phyloP scores from a whole-genome alignment of 2,329 filamentous ascomycete genomes.

The Cladophialophora chaetospira region DNA sequence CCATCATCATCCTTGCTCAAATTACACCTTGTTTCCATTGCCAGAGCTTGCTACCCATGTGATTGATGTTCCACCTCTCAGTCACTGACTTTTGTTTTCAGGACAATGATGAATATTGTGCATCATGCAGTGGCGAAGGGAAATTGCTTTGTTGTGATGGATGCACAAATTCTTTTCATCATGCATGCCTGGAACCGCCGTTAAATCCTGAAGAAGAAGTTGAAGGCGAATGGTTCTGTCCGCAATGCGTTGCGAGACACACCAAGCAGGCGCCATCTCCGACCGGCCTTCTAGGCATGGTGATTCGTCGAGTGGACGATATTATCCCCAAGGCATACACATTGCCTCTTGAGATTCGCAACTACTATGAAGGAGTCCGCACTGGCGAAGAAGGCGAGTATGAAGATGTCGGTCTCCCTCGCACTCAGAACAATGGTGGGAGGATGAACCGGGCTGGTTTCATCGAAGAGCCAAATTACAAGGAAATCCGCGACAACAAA shows the following conservation, averaged over 20 bases:
- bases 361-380: slow-evolving; percentile 76
- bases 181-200: slow-evolving; percentile 82
- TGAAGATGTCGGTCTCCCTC: slow-evolving; percentile 59
- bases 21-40: not conserved
- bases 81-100: slow-evolving; percentile 36
- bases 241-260: slow-evolving; percentile 60
- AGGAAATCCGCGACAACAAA: slow-evolving; percentile 69
- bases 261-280: slow-evolving; percentile 48
- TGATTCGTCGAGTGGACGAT: slow-evolving; percentile 67
- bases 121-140: slow-evolving; percentile 79
- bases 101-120: slow-evolving; percentile 89
- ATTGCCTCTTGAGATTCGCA: slow-evolving; percentile 70
- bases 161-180: slow-evolving; percentile 87
- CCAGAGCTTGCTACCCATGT: not conserved
- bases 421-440: slow-evolving; percentile 35
- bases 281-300: slow-evolving; percentile 47
- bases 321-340: slow-evolving; percentile 72
- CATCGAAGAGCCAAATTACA: slow-evolving; percentile 57
- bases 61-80: slow-evolving; percentile 23
- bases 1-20: not conserved
- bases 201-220: slow-evolving; percentile 64
- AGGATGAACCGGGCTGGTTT: slow-evolving; percentile 42
- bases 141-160: slow-evolving; percentile 91
- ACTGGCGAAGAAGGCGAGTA: slow-evolving; percentile 79
- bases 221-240: slow-evolving; percentile 81